Base-by-base conservation (phyloP, 2,329 filamentous ascomycete species). In the Scopulariopsis brevicaulis region DNA sequence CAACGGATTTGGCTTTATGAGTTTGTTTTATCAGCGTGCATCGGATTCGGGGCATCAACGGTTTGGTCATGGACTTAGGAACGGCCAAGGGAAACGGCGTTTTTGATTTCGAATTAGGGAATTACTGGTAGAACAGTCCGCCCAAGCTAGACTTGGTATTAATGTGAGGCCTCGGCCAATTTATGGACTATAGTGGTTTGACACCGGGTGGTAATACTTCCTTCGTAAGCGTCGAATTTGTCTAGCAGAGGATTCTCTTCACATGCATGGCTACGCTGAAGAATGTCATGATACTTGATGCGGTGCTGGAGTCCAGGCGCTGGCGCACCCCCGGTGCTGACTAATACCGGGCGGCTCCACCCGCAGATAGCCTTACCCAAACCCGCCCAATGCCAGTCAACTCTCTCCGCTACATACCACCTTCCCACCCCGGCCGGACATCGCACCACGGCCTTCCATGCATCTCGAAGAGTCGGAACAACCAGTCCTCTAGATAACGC, bases 381-480 rank as follows among this genome's bases (percentile, higher is more conserved):
- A n/a, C 40, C 68, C 65, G 63, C 66, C 64, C 62, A 57, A 58
- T 65, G 64, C 60, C 63, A 64, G 64, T 61, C 66, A 72, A 72
- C 68, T 68, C 68, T 71, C 64, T 64, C 69, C 69, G 67, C 62
- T 71, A 69, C 70, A 72, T 64, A 52, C 62, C 57, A 58, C 60
- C 35, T 12, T 22, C n/a, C 25, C 40, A 37, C 4, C 25, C 56
- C 48, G 50, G 43, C 43, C 40, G 54, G 56, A 22, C 51, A 20
- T 40, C 24, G 35, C 46, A 50, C 8, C 46, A 24, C 22, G 46
- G 20, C n/a, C 46, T 32, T 40, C n/a, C 46, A 20, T 11, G 20
- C 46, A 22, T 50, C 22, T 24, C 46, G 20, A 50, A 50, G 46
- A 50, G 5, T 14, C n/a, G 8, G n/a, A 20, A 11, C 46, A 50